Percentiles rank a stretch among this genome's conserved stretches.
Evolutionary conservation across 2,329 filamentous ascomycete genomes (phyloP).

Genomic region (Pseudogymnoascus sp.): DNA sequence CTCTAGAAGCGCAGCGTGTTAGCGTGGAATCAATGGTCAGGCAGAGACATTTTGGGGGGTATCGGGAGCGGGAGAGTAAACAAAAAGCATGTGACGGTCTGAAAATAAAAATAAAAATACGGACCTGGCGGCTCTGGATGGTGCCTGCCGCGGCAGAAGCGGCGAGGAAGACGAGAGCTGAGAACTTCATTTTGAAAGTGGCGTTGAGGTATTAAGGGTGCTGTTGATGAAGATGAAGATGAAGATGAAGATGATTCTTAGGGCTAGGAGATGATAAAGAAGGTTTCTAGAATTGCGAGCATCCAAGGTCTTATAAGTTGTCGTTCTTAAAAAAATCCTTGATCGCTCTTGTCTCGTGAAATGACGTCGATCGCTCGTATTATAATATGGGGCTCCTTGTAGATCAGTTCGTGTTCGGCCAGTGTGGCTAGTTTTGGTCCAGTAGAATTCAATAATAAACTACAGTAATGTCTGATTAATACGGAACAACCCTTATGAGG

Average conservation of each 20-base stretch:
- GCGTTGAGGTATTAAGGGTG: background rate
- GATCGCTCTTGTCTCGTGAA: background rate
- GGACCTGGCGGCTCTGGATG: background rate
- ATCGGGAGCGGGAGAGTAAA: background rate
- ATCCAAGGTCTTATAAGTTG: background rate
- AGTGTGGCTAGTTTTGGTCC: background rate
- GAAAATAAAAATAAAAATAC: background rate
- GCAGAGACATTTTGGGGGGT: background rate
- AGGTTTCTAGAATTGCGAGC: background rate
- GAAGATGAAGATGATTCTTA: background rate
- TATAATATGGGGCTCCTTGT: background rate
- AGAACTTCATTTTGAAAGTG: constrained; percentile 20
- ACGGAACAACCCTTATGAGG: background rate
- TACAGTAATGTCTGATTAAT: background rate
- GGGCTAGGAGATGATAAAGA: background rate
- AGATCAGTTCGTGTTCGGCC: background rate
- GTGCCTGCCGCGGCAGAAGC: constrained; percentile 15
- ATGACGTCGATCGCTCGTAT: background rate
- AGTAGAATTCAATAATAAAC: background rate
- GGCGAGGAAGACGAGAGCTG: constrained; percentile 17
- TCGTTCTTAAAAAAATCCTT: background rate
- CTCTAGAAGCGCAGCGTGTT: constrained; percentile 14
- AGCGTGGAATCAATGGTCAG: background rate
- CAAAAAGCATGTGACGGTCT: background rate
- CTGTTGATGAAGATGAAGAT: background rate